phyloP scores from a whole-genome alignment of 2,329 filamentous ascomycete species.

The Alternaria arbusti region DNA sequence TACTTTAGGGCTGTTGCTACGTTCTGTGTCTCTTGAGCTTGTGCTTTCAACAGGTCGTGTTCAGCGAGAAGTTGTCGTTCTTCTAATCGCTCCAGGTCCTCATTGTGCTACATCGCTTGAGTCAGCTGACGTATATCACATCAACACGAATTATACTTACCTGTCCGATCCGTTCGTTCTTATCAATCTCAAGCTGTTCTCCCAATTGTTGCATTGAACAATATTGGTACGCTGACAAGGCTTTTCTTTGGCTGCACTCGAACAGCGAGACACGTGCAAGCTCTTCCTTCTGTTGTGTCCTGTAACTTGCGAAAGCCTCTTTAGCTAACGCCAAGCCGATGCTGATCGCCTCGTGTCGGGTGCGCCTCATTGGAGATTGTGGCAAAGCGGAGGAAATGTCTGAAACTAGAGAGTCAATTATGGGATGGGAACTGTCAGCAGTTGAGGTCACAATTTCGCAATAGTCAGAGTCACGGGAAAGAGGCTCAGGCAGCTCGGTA shows the following conservation, averaged over 20 bases:
- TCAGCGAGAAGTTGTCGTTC: constrained; percentile 54
- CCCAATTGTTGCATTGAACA: constrained; percentile 28
- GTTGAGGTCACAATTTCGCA: constrained; percentile 35
- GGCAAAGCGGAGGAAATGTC: constrained; percentile 12
- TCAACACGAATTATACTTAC: constrained; percentile 22
- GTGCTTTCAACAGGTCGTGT: constrained; percentile 50
- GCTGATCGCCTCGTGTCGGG: constrained; percentile 23
- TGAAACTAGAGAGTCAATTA: constrained; percentile 9
- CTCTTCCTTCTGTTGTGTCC: constrained; percentile 38
- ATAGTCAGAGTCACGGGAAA: constrained; percentile 34
- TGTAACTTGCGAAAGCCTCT: constrained; percentile 36
- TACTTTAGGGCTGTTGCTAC: constrained; percentile 54
- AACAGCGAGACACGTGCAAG: constrained; percentile 39
- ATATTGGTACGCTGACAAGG: constrained; percentile 34
- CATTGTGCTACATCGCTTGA: constrained; percentile 42
- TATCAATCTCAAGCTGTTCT: constrained; percentile 27
- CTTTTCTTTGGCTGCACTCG: constrained; percentile 42
- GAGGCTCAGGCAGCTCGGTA: background rate
- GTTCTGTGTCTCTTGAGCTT: constrained; percentile 52
- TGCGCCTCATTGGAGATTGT: constrained; percentile 11
- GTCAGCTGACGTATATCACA: constrained; percentile 16
- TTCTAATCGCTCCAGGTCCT: constrained; percentile 51
- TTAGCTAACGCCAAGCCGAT: constrained; percentile 31
- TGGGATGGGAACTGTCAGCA: constrained; percentile 21
- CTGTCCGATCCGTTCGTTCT: constrained; percentile 33